A percentile compares a stretch with the other conserved stretches of the same genome.
Conservation (phyloP, 2,329 filamentous ascomycete species). For the Coniochaeta sp. region DNA sequence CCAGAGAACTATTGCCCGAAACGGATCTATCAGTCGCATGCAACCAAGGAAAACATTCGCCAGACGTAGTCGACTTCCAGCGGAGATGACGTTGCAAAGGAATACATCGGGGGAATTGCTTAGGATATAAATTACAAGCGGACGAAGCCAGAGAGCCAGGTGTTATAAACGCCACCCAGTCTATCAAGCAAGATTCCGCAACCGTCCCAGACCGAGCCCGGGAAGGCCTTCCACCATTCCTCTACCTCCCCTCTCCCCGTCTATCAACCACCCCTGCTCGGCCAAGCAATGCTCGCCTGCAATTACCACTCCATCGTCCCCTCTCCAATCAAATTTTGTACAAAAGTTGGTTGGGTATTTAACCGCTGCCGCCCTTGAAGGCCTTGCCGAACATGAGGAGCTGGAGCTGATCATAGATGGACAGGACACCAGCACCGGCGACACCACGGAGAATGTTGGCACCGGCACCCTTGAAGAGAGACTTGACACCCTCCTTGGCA, state of each 20-base stretch:
- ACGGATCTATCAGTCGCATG: conserved; percentile 30
- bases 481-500: conserved; percentile 95
- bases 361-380: conserved; percentile 66
- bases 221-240: conserved; percentile 27
- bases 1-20: conserved; percentile 8
- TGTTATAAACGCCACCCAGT: conserved; percentile 24
- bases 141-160: conserved; percentile 41
- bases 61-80: conserved; percentile 20
- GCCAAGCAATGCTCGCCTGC: conserved; percentile 14
- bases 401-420: conserved; percentile 99
- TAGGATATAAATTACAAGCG: conserved; percentile 57
- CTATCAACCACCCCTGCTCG: conserved; percentile 2
- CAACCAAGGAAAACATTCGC: conserved; percentile 22
- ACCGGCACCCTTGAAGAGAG: conserved; percentile 99
- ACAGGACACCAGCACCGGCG: conserved; percentile 99
- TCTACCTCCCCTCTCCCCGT: conserved; percentile 22
- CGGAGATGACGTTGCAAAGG: conserved; percentile 26
- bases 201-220: conserved; percentile 7
- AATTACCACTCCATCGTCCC: conserved; percentile 28
- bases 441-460: conserved; percentile 99
- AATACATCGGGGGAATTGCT: conserved; percentile 43
- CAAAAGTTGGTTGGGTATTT: conserved; percentile 26
- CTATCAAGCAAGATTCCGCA: conserved; percentile 21
- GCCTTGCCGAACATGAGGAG: conserved; percentile 99
- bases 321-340: conserved; percentile 17